Percentiles rank a stretch among this genome's conserved stretches.
Conservation (phyloP, 768 basidiomycete genomes). For the Gloeophyllum trabeum region DNA sequence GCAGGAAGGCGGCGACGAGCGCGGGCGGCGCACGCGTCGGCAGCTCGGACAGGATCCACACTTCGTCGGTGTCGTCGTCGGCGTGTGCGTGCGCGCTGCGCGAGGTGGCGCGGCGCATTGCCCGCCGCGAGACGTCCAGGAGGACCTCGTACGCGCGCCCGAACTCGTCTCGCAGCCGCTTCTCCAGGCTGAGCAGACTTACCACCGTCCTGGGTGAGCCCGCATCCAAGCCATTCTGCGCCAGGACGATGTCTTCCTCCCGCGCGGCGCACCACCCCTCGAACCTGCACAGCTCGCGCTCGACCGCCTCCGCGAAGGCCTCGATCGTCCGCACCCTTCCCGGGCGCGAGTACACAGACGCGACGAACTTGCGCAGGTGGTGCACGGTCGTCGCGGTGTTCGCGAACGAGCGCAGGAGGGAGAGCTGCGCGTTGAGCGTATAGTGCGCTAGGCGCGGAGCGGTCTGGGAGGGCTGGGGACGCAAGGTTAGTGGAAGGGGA, state of each 20-base stretch:
- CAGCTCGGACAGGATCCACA: slow-evolving; percentile 30
- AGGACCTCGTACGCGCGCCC: slow-evolving; percentile 47
- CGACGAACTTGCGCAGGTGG: slow-evolving; percentile 52
- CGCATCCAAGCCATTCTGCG: slow-evolving; percentile 34
- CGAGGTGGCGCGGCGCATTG: slow-evolving; percentile 16
- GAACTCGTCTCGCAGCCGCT: slow-evolving; percentile 44
- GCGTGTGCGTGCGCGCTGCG: background rate
- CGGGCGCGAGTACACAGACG: slow-evolving; percentile 10
- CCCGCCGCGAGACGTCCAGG: slow-evolving; percentile 31
- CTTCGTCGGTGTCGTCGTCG: slow-evolving; percentile 9
- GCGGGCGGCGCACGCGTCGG: slow-evolving; percentile 35
- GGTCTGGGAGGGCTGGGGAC: slow-evolving; percentile 30
- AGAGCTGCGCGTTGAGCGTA: slow-evolving; percentile 53
- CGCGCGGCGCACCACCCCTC: slow-evolving; percentile 59
- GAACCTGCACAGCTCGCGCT: slow-evolving; percentile 43
- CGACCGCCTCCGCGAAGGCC: slow-evolving; percentile 72
- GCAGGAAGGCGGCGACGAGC: slow-evolving; percentile 39
- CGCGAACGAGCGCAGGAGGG: slow-evolving; percentile 50
- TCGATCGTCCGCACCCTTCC: slow-evolving; percentile 38
- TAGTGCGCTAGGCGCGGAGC: slow-evolving; percentile 57
- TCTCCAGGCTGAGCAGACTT: slow-evolving; percentile 58
- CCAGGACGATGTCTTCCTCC: slow-evolving; percentile 59
- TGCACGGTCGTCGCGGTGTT: slow-evolving; percentile 47
- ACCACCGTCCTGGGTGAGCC: slow-evolving; percentile 19
- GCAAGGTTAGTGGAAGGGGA: background rate